Evolutionary conservation across 73 alveolate genomes (phyloP), one percentile per base, ranked within the genome.

Genomic region (Paramecium pentaurelia): DNA sequence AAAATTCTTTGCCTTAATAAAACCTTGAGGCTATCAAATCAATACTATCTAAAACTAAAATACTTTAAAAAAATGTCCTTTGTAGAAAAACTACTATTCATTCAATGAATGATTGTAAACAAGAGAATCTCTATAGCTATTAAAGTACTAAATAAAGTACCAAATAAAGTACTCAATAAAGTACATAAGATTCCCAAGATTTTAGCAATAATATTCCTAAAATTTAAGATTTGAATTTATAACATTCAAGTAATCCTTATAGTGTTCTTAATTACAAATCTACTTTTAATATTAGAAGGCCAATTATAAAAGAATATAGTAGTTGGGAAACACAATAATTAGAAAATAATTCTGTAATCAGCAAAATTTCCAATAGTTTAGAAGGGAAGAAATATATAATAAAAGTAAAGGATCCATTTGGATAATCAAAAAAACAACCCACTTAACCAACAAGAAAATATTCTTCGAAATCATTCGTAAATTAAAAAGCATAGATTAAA

Each of bases 361-460:
- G 84, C 47, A 64, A 64, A 27, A 64, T 64, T 11, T 32, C 84
- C 1, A 28, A 28, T 28, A 28, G 84, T 34, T 34, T 32, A 80
- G 91, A 80, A 10, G 70, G 32, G 32, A 80, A 80, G 20, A 80
- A 80, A 47, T 38, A 64, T 38, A 47, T 38, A 80, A 80, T 80
- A 12, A 80, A 80, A 9, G 91, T 80, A 5, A 80, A 80, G n/a
- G 91, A 80, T 47, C 91, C 91, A 44, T 80, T 38, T 80, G 91
- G 77, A 47, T 80, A 40, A 45, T 12, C 11, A n/a, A 27, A 80
- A 47, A 20, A 80, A 36, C 32, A 16, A 54, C 2, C 32, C 3
- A 80, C 6, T 16, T 14, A 40, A 36, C 22, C 32, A 10, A 28
- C 84, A 12, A 64, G 84, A 64, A 64, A 64, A 64, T 32, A 47